phyloP scores from a whole-genome alignment of 164 flowering plant species.

The Berberis thunbergii region DNA sequence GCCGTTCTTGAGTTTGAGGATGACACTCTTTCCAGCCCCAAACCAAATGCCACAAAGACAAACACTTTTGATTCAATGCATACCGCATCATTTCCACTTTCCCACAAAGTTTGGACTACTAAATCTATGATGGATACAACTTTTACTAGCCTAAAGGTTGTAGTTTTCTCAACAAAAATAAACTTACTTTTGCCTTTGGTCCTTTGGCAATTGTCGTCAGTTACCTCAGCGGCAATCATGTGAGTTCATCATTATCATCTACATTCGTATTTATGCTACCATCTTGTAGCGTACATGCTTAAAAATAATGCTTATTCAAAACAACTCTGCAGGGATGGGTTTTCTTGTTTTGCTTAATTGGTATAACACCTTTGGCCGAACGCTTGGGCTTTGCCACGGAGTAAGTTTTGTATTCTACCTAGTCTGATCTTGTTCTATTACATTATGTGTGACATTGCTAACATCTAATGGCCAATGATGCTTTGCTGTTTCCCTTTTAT shows the following conservation, averaged over 20 bases:
- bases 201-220: constrained; percentile 60
- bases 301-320: background rate
- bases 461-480: background rate
- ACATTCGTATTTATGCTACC: background rate
- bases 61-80: no score
- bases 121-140: no score
- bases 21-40: no score
- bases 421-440: background rate
- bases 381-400: constrained; percentile 64
- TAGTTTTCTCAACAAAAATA: constrained; percentile 36
- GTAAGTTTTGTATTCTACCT: constrained; percentile 20
- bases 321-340: constrained; percentile 39
- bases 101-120: no score
- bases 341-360: constrained; percentile 56
- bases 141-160: no score
- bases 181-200: constrained; percentile 67
- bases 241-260: constrained; percentile 16
- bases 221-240: constrained; percentile 48
- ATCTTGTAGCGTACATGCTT: background rate
- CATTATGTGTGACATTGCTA: no score
- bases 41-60: no score
- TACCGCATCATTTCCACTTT: no score
- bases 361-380: constrained; percentile 64
- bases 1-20: no score
- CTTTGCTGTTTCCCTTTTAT: background rate